Conservation (phyloP, 1,284 basidiomycete genomes). For the Lignosus rhinocerotis region DNA sequence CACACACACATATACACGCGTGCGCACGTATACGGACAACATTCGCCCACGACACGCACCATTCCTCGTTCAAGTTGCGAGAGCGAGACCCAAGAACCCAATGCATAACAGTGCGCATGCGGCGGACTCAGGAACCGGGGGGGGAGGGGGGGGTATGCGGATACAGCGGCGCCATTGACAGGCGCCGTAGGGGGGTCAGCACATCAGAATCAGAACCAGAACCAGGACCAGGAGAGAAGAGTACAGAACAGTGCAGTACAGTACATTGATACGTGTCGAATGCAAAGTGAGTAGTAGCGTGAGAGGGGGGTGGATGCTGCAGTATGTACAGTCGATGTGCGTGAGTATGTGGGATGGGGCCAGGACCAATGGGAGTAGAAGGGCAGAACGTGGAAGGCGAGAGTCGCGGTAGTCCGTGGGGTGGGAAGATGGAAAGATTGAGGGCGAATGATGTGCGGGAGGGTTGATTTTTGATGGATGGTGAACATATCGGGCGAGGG, state of each 20-base stretch:
- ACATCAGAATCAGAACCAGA: too few species aligned
- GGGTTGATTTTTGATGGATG: background rate
- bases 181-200: too few species aligned
- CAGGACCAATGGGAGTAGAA: background rate
- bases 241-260: background rate
- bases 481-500: background rate
- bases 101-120: constrained; percentile 11
- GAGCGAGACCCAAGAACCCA: constrained; percentile 7
- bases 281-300: background rate
- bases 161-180: constrained; percentile 5
- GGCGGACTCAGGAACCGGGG: background rate
- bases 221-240: too few species aligned
- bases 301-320: background rate
- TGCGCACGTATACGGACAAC: too few species aligned
- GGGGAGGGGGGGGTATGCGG: constrained; percentile 16
- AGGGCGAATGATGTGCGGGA: too few species aligned
- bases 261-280: background rate
- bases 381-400: background rate
- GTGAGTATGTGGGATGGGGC: background rate
- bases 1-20: too few species aligned
- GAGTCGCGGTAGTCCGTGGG: background rate
- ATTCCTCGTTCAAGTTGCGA: background rate
- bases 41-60: too few species aligned
- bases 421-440: too few species aligned
- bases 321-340: constrained; percentile 6